These are phyloP conservation scores for Russula earlei DNA, from an alignment of 768 basidiomycete species.

Conservation along the genomic window DNA sequence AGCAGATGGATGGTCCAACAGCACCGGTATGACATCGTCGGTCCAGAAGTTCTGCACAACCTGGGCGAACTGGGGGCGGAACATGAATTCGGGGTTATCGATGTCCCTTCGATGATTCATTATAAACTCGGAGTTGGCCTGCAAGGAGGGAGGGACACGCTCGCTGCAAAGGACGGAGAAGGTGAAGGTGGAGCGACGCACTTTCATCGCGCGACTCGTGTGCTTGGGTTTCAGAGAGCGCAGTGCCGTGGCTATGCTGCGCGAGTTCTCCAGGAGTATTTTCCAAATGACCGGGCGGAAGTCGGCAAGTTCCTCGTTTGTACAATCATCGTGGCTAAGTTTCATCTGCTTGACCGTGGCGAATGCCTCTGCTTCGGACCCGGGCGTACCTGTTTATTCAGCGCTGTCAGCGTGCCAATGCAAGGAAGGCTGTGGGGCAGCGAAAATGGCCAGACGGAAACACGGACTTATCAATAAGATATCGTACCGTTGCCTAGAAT, in stretches of 20 bases:
- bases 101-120: background rate
- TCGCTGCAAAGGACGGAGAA: background rate
- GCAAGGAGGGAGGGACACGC: background rate
- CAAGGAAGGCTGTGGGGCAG: background rate
- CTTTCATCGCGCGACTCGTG: background rate
- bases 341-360: background rate
- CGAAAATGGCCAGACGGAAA: background rate
- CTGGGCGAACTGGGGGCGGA: background rate
- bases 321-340: slow-evolving; percentile 32
- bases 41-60: slow-evolving; percentile 1
- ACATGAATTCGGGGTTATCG: slow-evolving; percentile 23
- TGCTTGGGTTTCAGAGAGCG: background rate
- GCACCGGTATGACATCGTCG: slow-evolving; percentile 32
- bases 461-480: slow-evolving; percentile 73
- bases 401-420: background rate
- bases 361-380: background rate
- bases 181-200: background rate
- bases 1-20: background rate
- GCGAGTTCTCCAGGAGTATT: background rate
- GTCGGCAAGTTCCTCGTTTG: slow-evolving; percentile 18
- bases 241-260: background rate
- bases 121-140: background rate
- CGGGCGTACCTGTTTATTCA: background rate
- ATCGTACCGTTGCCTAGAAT: slow-evolving; percentile 77
- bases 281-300: background rate